Evolutionary conservation across 2,329 filamentous ascomycete species (phyloP), one percentile per base, ranked within the genome.

Genomic region (Daldinia eschscholtzii): DNA sequence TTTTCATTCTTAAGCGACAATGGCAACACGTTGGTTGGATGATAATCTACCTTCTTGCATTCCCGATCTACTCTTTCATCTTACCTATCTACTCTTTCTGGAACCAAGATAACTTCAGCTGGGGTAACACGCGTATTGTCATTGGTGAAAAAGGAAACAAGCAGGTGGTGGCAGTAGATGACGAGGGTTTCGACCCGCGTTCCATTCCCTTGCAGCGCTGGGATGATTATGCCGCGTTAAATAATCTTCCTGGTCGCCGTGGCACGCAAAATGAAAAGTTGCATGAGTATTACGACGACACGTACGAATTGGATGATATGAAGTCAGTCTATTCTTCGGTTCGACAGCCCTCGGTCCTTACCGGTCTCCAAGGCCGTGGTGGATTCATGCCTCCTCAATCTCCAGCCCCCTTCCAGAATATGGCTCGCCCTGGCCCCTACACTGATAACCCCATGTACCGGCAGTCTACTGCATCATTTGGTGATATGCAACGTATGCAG

Each of bases 11-110:
- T 75, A 98, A 97, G 84, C 88, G 96, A 59, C 93, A 98, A 81
- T 99, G 96, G 96, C 94, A 99, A 80, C 95, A 98, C 78, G 89
- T 99, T 68, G 96, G 96, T 74, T 99, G 96, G 96, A 98, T 99
- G 94, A 91, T 99, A 73, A 98, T 99, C 78, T 99, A 99, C 82
- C 87, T 99, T 70, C 75, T 97, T n/a, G 96, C 96, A 2, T 98
- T 92, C 84, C 96, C 96, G 0, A 92, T 99, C 74, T 98, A 95
- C 84, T 96, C 92, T 3, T 93, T 99, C 76, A 79, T 97, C 70
- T 87, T 99, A 12, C 96, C 96, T 0, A 83, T 99, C 71, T 99
- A 98, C 84, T 97, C 95, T 0, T 99, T 99, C 91, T 99, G 96
- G 96, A 97, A 98, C 82, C 94, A 98, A 81, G 96, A 99, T 81